Conservation (phyloP, 1,139 yeast genomes). For the Meyerozyma carpophila region DNA sequence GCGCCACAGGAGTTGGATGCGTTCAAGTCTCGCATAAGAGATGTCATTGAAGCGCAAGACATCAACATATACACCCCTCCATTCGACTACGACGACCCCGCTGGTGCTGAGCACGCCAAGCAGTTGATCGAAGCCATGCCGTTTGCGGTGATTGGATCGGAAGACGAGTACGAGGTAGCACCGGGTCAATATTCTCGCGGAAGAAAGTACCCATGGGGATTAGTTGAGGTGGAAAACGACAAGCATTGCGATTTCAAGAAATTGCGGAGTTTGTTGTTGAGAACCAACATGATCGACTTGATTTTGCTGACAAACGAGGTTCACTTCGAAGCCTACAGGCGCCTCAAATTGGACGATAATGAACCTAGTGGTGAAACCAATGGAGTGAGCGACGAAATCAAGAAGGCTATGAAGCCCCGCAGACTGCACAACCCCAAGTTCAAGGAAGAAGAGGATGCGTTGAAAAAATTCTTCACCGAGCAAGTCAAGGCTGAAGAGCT, state of each 20-base stretch:
- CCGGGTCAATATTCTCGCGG: slow-evolving; percentile 80
- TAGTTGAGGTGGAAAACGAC: slow-evolving; percentile 95
- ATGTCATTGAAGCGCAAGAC: slow-evolving; percentile 86
- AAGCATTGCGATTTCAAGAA: slow-evolving; percentile 93
- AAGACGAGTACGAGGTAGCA: slow-evolving; percentile 71
- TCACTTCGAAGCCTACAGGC: slow-evolving; percentile 87
- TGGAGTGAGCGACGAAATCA: slow-evolving; percentile 25
- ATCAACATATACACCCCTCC: slow-evolving; percentile 90
- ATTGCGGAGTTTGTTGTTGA: slow-evolving; percentile 77
- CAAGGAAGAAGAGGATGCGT: slow-evolving; percentile 91
- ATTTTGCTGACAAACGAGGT: slow-evolving; percentile 83
- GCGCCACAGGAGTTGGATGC: slow-evolving; percentile 74
- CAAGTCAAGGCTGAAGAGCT: slow-evolving; percentile 97
- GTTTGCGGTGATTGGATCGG: slow-evolving; percentile 88
- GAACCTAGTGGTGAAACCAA: slow-evolving; percentile 20
- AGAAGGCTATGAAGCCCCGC: slow-evolving; percentile 43
- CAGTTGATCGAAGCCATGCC: slow-evolving; percentile 90
- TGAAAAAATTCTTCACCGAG: slow-evolving; percentile 94
- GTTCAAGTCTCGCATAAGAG: slow-evolving; percentile 84
- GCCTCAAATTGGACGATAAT: slow-evolving; percentile 55
- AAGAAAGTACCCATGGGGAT: slow-evolving; percentile 96
- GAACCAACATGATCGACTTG: slow-evolving; percentile 92
- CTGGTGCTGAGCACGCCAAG: slow-evolving; percentile 75
- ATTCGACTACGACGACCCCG: slow-evolving; percentile 64
- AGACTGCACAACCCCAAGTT: slow-evolving; percentile 80